Percentiles rank a stretch among this genome's conserved stretches.
phyloP scores from a whole-genome alignment of 2,329 filamentous ascomycete species.

The Fusarium buxicola region DNA sequence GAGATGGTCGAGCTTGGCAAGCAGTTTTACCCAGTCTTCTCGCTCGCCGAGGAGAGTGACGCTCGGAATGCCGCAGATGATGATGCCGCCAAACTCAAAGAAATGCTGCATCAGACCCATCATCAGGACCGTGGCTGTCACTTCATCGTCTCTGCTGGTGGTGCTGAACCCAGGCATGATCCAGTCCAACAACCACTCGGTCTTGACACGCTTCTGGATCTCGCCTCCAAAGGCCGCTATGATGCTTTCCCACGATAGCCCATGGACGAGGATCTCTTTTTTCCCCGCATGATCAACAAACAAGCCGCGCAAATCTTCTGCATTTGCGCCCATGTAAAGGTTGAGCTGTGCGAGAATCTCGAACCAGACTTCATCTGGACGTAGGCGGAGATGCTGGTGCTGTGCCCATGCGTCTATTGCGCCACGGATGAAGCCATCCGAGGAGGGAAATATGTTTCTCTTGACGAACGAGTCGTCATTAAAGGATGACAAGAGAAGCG shows the following conservation, averaged over 20 bases:
- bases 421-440: constrained; percentile 57
- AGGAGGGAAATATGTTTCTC: constrained; percentile 46
- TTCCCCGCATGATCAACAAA: constrained; percentile 61
- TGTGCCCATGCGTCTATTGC: constrained; percentile 61
- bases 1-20: constrained; percentile 57
- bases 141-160: constrained; percentile 51
- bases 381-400: constrained; percentile 61
- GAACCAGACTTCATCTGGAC: constrained; percentile 68
- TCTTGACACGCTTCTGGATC: constrained; percentile 55
- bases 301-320: constrained; percentile 57
- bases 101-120: constrained; percentile 58
- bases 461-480: constrained; percentile 24
- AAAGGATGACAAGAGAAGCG: constrained; percentile 49
- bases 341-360: constrained; percentile 64
- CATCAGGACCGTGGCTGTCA: constrained; percentile 57
- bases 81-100: constrained; percentile 51
- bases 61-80: constrained; percentile 58
- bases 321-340: constrained; percentile 61
- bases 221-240: constrained; percentile 52
- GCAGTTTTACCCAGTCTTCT: constrained; percentile 56
- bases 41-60: constrained; percentile 55
- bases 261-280: constrained; percentile 53
- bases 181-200: constrained; percentile 56
- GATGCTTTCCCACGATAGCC: constrained; percentile 43
- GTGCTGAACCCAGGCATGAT: constrained; percentile 58